phyloP scores from a whole-genome alignment of 2,329 filamentous ascomycete genomes.

The Fusarium proliferatum region DNA sequence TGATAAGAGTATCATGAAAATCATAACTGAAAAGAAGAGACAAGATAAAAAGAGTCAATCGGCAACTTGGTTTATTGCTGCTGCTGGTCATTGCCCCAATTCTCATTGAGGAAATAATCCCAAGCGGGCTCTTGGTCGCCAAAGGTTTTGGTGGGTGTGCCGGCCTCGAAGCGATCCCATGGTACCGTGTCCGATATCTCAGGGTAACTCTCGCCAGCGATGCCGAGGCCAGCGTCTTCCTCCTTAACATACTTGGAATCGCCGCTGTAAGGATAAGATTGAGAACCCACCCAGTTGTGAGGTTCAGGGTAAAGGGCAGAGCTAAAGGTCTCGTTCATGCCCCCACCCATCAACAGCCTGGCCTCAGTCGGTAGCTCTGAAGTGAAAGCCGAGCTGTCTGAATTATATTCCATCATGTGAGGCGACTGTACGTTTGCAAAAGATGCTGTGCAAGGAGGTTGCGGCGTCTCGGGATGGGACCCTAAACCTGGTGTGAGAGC shows the following conservation, averaged over 20 bases:
- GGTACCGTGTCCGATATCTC: slow-evolving; percentile 16
- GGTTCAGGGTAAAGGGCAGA: slow-evolving; percentile 15
- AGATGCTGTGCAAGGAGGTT: slow-evolving; percentile 33
- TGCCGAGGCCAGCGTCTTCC: slow-evolving; percentile 1
- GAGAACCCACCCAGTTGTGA: slow-evolving; percentile 10
- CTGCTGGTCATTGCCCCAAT: slow-evolving; percentile 37
- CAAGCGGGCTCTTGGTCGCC: slow-evolving; percentile 46
- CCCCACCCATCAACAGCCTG: slow-evolving; percentile 51
- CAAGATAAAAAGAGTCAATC: neutral
- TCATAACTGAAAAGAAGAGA: slow-evolving; percentile 13
- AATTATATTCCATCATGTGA: slow-evolving; percentile 36
- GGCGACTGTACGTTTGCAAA: slow-evolving; percentile 28
- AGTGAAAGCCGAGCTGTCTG: slow-evolving; percentile 53
- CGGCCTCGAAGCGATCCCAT: slow-evolving; percentile 12
- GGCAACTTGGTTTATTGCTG: slow-evolving; percentile 11
- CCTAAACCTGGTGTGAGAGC: slow-evolving; percentile 45
- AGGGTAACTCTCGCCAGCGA: slow-evolving; percentile 17
- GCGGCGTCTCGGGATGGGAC: slow-evolving; percentile 39
- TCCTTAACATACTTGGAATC: slow-evolving; percentile 30
- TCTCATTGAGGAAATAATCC: slow-evolving; percentile 49
- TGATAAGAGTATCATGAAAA: slow-evolving; percentile 28
- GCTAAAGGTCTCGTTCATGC: slow-evolving; percentile 19
- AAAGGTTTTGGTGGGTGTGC: slow-evolving; percentile 14
- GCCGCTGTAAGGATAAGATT: slow-evolving; percentile 9
- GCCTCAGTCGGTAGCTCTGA: slow-evolving; percentile 56